phyloP scores from a whole-genome alignment of 441 rosid genomes.

The Gossypium davidsonii region DNA sequence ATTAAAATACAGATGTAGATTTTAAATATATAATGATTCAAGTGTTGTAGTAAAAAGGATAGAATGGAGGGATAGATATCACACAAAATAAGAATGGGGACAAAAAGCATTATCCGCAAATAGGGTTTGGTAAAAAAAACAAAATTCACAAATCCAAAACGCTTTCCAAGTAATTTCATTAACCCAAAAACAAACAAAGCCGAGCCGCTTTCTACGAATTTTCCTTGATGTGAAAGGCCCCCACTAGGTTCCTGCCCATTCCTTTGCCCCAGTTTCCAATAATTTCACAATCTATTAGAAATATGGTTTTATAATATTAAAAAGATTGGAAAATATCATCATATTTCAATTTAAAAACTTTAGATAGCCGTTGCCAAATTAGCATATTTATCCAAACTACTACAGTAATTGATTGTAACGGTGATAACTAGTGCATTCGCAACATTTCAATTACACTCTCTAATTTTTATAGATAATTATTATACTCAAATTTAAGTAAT shows the following conservation, averaged over 20 bases:
- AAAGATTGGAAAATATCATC: background rate
- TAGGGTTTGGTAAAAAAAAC: background rate
- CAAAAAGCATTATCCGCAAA: background rate
- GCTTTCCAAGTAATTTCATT: slow-evolving; percentile 22
- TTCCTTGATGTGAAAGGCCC: background rate
- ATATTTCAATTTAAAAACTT: background rate
- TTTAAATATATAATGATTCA: no score
- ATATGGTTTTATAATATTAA: background rate
- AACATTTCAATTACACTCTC: no score
- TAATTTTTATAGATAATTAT: no score
- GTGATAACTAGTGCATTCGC: no score
- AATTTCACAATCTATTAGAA: background rate
- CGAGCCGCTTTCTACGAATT: slow-evolving; percentile 18
- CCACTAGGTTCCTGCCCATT: background rate
- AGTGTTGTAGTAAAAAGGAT: no score
- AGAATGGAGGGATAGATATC: no score
- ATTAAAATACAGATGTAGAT: no score
- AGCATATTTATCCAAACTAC: no score
- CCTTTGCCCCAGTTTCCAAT: background rate
- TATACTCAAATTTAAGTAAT: no score
- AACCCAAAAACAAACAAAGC: background rate
- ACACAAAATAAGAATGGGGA: no score
- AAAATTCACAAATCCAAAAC: background rate
- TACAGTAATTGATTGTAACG: no score
- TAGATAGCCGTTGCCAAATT: no score